Conservation (phyloP, 345 rosid genomes). For the Bruguiera parviflora region DNA sequence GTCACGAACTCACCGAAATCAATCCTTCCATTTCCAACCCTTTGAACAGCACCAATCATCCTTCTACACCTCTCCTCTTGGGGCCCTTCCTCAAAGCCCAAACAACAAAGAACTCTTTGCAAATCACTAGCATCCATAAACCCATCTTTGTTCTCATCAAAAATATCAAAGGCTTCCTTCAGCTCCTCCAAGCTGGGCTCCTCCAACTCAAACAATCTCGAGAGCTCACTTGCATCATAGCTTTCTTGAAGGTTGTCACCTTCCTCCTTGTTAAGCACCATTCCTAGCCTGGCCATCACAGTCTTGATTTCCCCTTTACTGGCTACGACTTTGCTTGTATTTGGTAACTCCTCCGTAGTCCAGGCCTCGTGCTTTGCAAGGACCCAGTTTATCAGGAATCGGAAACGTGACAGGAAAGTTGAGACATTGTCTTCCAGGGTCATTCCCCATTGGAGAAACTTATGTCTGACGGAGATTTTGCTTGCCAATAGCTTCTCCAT, state of each 20-base stretch:
- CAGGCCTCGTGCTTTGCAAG: too few relatives aligned
- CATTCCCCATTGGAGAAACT: neutral
- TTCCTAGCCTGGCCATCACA: slow-evolving; percentile 23
- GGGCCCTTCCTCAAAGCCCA: slow-evolving; percentile 11
- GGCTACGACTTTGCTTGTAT: neutral
- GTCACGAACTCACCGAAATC: slow-evolving; percentile 11
- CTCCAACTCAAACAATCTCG: slow-evolving; percentile 22
- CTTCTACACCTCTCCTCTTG: slow-evolving; percentile 2
- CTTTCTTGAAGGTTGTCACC: neutral
- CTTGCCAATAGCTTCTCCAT: too few relatives aligned
- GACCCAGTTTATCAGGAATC: neutral
- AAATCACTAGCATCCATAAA: slow-evolving; percentile 23
- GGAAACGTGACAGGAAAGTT: neutral
- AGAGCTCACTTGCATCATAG: slow-evolving; percentile 1
- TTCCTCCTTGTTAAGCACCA: neutral
- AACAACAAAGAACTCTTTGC: slow-evolving; percentile 3
- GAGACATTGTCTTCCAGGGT: neutral
- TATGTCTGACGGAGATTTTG: too few relatives aligned
- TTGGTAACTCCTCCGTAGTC: neutral
- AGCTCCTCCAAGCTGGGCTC: slow-evolving; percentile 32
- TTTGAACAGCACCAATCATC: slow-evolving; percentile 1
- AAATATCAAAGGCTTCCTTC: slow-evolving; percentile 31
- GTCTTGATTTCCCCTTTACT: slow-evolving; percentile 15
- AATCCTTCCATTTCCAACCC: slow-evolving; percentile 2
- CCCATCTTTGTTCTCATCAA: slow-evolving; percentile 39